phyloP scores from a whole-genome alignment of 805 yeast species.

The Kluyveromyces nonfermentans region DNA sequence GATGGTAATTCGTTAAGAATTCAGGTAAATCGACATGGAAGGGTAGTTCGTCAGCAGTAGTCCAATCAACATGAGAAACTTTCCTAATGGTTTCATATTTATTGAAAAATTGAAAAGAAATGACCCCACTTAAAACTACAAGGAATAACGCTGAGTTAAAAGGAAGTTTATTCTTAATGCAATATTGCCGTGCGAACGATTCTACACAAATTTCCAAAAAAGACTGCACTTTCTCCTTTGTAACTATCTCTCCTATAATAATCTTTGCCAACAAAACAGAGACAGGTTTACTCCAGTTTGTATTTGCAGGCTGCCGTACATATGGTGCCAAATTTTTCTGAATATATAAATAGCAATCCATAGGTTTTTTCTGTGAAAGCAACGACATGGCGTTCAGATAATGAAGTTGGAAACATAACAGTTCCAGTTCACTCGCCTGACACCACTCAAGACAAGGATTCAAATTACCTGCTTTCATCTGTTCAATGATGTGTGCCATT shows the following conservation, averaged over 20 bases:
- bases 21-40: constrained; percentile 50
- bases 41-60: constrained; percentile 50
- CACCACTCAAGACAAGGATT: constrained; percentile 45
- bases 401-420: constrained; percentile 20
- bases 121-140: constrained; percentile 42
- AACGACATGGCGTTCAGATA: constrained; percentile 13
- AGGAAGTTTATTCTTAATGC: constrained; percentile 39
- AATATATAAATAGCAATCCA: constrained; percentile 13
- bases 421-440: constrained; percentile 11
- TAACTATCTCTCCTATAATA: constrained; percentile 32
- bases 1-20: constrained; percentile 43
- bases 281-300: constrained; percentile 26
- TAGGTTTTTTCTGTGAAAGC: constrained; percentile 23
- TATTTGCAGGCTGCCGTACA: constrained; percentile 7
- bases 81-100: constrained; percentile 35
- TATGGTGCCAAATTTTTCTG: constrained; percentile 14
- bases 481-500: constrained; percentile 35
- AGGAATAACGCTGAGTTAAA: constrained; percentile 45
- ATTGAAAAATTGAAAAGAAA: constrained; percentile 44
- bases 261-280: constrained; percentile 36
- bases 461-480: constrained; percentile 30
- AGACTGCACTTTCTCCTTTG: constrained; percentile 5
- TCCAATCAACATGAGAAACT: constrained; percentile 37
- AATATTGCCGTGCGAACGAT: constrained; percentile 40
- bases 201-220: constrained; percentile 17